Evolutionary conservation across 2,329 filamentous ascomycete species (phyloP).

Genomic region (Colletotrichum tofieldiae): DNA sequence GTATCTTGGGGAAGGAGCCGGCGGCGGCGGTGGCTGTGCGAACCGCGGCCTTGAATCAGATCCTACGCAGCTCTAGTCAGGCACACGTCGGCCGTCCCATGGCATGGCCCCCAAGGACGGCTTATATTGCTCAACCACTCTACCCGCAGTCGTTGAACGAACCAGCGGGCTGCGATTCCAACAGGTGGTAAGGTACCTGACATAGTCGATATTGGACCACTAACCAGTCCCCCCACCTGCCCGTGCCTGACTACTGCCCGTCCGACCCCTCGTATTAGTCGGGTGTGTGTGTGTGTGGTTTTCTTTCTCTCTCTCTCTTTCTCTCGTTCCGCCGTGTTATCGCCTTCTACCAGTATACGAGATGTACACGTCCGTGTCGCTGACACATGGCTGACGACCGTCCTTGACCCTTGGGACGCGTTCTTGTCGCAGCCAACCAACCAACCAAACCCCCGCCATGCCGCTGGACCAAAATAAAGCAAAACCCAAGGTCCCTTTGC

Average conservation of each 20-base stretch:
- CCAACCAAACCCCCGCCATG: not conserved
- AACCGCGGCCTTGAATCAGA: slow-evolving; percentile 7
- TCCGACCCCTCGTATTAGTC: not conserved
- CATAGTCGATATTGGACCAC: not conserved
- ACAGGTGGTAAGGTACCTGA: not conserved
- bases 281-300: not conserved
- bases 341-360: not conserved
- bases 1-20: not conserved
- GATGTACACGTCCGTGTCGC: not conserved
- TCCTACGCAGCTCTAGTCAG: not conserved
- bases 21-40: not conserved
- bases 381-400: not conserved
- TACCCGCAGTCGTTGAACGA: not conserved
- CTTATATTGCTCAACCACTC: not conserved
- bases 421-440: not conserved
- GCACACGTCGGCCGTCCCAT: not conserved
- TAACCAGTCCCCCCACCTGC: not conserved
- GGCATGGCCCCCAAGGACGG: not conserved
- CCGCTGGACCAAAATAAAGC: not conserved
- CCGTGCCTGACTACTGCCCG: not conserved
- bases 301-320: not conserved
- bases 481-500: not conserved
- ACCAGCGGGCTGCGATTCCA: not conserved
- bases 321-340: not conserved
- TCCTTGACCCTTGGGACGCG: no score